Base-by-base conservation (phyloP, 257 asterid genomes). In the Solanum sitiens region DNA sequence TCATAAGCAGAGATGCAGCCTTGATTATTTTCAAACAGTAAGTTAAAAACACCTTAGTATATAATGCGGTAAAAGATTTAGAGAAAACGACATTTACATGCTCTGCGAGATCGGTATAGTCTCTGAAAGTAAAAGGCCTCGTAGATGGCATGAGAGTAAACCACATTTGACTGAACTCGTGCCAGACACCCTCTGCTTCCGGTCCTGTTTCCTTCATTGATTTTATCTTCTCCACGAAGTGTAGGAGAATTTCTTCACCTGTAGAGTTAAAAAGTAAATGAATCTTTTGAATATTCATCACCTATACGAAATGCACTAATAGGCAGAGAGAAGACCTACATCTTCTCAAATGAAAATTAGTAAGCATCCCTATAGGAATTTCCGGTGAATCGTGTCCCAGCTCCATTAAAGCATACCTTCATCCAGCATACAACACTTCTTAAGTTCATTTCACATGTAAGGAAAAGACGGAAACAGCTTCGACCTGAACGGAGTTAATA, bases 371-470 rank as follows among this genome's bases (percentile, higher is more conserved):
- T 33, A 95, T 27, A 0, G 99, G 99, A 25, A 97, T 76, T 35
- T 96, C 98, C 1, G 95, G 95, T 82, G 92, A 90, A 89, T 96
- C 99, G 7, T 94, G 88, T 8, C 93, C 99, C 92, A 94, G 93
- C 86, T 96, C 99, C 98, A 95, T 93, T 91, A 97, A 80, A 23
- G 98, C 98, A 89, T 95, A 97, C 91, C 99, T 95, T 30, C 10
- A 74, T 44, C 23, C 45, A 30, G 30, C 30, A 80, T 47, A 80
- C 12, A 30, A 47, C 42, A 80, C 44, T 45, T 53, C 6, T 16
- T 30, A 10, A 18, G 85, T 30, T 47, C 21, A 16, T 30, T 80
- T 47, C 20, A 47, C 44, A 47, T 6, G 27, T 0, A 79, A 30
- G 68, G 20, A 47, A 11, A 44, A 15, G 16, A 45, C 21, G 21